Evolutionary conservation across 192 early-diverging fungal species (phyloP).

Genomic region (Funneliformis geosporum): DNA sequence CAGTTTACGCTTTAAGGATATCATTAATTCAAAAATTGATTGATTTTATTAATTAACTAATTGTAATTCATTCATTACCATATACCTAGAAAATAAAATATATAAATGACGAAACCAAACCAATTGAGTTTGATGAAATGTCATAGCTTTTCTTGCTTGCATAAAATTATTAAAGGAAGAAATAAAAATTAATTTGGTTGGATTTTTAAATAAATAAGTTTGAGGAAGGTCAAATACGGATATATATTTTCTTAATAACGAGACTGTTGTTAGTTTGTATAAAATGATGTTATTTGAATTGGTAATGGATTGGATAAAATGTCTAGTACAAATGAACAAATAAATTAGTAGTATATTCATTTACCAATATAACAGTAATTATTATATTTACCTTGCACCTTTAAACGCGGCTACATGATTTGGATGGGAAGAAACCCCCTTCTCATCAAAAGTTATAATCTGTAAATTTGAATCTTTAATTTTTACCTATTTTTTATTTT

Average conservation of each 20-base stretch:
- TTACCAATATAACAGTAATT: background rate
- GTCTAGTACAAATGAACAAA: background rate
- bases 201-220: background rate
- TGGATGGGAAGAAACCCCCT: slow-evolving; percentile 86
- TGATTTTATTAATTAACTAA: slow-evolving; percentile 41
- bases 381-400: slow-evolving; percentile 61
- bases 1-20: no score
- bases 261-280: background rate
- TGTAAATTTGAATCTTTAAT: slow-evolving; percentile 34
- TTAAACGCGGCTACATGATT: slow-evolving; percentile 85
- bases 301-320: background rate
- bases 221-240: background rate
- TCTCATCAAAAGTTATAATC: slow-evolving; percentile 88
- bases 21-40: no score
- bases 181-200: background rate
- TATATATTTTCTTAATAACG: background rate
- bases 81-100: slow-evolving; percentile 84
- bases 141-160: slow-evolving; percentile 70
- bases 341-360: no score
- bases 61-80: slow-evolving; percentile 78
- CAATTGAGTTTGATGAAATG: slow-evolving; percentile 80
- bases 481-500: background rate
- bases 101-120: slow-evolving; percentile 94
- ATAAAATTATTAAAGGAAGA: slow-evolving; percentile 30
- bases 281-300: background rate